Conservation (phyloP, 1,284 basidiomycete species). For the Vanrija sp. region DNA sequence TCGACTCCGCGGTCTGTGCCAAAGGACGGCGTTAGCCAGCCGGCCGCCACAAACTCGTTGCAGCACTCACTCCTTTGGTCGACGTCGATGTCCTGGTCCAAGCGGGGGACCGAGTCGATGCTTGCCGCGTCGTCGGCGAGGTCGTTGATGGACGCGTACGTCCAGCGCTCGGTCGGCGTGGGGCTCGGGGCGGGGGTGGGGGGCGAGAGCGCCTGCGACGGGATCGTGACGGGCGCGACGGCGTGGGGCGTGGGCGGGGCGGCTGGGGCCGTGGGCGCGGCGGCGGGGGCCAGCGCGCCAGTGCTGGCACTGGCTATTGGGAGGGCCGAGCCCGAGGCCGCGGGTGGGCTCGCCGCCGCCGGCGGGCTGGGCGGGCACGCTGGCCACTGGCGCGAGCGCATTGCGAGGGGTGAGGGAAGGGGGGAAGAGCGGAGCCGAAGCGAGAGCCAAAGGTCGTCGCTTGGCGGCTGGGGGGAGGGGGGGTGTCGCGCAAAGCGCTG, state of each 20-base stretch:
- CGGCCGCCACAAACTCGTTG: not conserved
- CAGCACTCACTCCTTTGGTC: conserved; percentile 2
- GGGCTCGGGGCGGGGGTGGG: conserved; percentile 19
- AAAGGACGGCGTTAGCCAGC: not conserved
- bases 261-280: not conserved
- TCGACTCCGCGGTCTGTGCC: conserved; percentile 3
- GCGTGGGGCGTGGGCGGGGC: not conserved
- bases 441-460: no score
- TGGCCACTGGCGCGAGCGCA: not conserved
- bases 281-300: not conserved
- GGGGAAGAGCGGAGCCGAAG: not conserved
- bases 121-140: not conserved
- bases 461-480: no score
- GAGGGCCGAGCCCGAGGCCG: not conserved
- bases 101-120: not conserved
- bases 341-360: conserved; percentile 2
- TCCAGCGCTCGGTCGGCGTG: conserved; percentile 16
- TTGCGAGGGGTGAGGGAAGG: not conserved
- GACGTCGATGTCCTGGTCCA: not conserved
- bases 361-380: conserved; percentile 3
- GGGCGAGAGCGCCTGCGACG: conserved; percentile 16
- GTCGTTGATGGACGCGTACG: conserved; percentile 1
- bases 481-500: no score
- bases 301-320: not conserved
- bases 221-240: conserved; percentile 17